Evolutionary conservation across 768 basidiomycete species (phyloP), one percentile per base, ranked within the genome.

Genomic region (Termitomyces sp.): DNA sequence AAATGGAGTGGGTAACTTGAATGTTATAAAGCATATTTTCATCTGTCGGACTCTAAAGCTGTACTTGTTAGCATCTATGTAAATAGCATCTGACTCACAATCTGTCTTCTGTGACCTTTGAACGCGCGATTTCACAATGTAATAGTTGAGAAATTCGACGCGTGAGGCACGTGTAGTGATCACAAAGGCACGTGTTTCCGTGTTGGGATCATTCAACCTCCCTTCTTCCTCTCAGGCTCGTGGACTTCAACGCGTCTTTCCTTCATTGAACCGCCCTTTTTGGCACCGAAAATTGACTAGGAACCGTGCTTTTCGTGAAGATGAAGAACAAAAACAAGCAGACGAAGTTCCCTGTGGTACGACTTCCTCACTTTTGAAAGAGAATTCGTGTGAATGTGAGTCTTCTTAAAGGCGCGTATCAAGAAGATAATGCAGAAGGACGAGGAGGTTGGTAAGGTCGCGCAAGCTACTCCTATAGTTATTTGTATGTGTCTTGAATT

Each of bases 351-450:
- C 92, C 93, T 8, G 91, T 94, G 57, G 92, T 93, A 70, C 70
- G 90, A 60, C 40, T 14, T 40, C 37, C 3, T 14, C 42, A 31
- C 2, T 35, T 31, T 21, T 17, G 12, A 38, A 9, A 45, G 37
- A 45, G 37, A 30, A 31, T 41, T 30, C 23, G 47, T 49, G 51
- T 52, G 50, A 21, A 53, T 26, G 35, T 38, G 45, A 46, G 44
- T 45, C 59, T 53, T 30, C 23, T 56, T 55, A 14, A 62, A 96
- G 94, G 95, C 96, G 3, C 87, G 96, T 45, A 98, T 98, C 76
- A 98, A 98, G 81, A 91, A 93, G 76, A 97, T 98, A 55, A 98
- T 98, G 92, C 96, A 98, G 76, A 94, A 94, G 69, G 96, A 98
- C 67, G 96, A 98, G 68, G 96, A 98, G 68, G 96, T 98, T 19